These are phyloP conservation scores for Coix lacrymajobi DNA, from an alignment of 176 grass and related monocot species.

Conservation along the genomic window DNA sequence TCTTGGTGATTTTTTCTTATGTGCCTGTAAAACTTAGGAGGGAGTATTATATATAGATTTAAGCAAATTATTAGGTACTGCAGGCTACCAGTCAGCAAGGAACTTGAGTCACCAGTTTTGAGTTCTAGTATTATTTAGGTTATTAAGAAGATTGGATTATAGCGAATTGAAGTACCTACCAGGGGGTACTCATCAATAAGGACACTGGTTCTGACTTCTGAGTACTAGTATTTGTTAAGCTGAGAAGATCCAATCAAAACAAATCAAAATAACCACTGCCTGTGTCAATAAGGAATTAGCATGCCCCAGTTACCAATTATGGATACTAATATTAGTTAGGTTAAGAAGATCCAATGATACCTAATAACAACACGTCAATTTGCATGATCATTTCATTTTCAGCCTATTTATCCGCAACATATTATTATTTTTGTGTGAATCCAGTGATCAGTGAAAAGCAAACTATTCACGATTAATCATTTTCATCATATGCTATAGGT, in stretches of 20 bases:
- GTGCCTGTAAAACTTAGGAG: too few species aligned
- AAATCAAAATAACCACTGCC: neutral
- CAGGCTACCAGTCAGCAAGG: neutral
- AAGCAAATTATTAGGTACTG: neutral
- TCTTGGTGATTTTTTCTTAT: too few species aligned
- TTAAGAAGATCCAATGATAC: neutral
- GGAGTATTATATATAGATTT: too few species aligned
- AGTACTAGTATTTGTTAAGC: neutral
- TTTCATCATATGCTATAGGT: neutral
- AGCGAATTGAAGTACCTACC: neutral
- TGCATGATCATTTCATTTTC: neutral
- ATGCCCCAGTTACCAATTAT: neutral
- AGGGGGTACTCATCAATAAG: neutral
- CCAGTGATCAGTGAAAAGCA: neutral
- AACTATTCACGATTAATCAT: neutral
- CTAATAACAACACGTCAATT: neutral
- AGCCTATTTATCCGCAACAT: neutral
- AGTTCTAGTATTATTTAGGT: neutral
- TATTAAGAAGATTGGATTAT: neutral
- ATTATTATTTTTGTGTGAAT: neutral
- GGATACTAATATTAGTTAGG: neutral
- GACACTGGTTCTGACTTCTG: neutral
- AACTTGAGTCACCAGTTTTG: neutral
- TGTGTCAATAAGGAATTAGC: neutral
- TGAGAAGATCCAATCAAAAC: neutral